phyloP scores from a whole-genome alignment of 805 yeast genomes.

The Brettanomyces bruxellensis region DNA sequence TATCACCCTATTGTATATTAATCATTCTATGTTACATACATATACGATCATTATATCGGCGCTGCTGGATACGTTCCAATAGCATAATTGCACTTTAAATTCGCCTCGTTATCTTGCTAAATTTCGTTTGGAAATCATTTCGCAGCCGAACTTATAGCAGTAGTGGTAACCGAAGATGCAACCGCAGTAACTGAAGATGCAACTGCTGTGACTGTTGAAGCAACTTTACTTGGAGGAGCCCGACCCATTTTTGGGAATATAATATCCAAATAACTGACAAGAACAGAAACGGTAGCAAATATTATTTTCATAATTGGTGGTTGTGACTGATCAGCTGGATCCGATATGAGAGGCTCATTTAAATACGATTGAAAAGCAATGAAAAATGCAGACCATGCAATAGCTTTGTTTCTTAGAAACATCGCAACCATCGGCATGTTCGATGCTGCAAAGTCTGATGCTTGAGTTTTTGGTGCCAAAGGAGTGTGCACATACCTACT shows the following conservation, averaged over 20 bases:
- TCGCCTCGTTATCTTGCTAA: too few relatives aligned
- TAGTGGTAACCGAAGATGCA: conserved; percentile 4
- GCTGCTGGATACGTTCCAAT: too few relatives aligned
- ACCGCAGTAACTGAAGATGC: conserved; percentile 4
- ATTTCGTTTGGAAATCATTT: not conserved
- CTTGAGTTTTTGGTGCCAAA: conserved; percentile 34
- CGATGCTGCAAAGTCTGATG: conserved; percentile 39
- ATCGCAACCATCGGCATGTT: conserved; percentile 56
- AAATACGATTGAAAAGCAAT: conserved; percentile 42
- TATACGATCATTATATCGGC: too few relatives aligned
- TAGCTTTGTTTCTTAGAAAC: conserved; percentile 47
- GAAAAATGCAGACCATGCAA: conserved; percentile 48
- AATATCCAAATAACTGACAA: conserved; percentile 42
- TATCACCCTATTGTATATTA: not conserved
- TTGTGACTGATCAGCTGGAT: conserved; percentile 21
- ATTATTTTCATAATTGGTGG: conserved; percentile 39
- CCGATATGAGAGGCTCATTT: conserved; percentile 26
- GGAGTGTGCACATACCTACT: conserved; percentile 38
- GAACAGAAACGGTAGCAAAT: conserved; percentile 38
- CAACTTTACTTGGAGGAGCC: conserved; percentile 13
- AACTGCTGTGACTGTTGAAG: conserved; percentile 6
- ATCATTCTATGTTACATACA: not conserved
- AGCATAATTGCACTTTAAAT: too few relatives aligned
- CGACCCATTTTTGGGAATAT: conserved; percentile 33
- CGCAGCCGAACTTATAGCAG: conserved; percentile 1